Base-by-base conservation (phyloP, 2,329 filamentous ascomycete species). In the Colletotrichum viniferum region DNA sequence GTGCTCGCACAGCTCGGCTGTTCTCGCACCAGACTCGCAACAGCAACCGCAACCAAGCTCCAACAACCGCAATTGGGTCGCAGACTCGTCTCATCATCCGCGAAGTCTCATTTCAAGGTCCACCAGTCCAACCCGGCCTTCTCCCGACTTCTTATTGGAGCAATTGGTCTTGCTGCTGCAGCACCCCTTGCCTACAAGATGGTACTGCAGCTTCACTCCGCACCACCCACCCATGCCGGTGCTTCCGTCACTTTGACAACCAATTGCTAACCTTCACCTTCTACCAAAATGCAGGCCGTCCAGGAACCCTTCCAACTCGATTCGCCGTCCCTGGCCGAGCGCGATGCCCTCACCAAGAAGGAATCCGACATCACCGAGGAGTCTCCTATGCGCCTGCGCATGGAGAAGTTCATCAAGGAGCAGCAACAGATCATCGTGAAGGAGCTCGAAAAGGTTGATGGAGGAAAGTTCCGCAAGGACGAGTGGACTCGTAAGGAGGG, bases 371-470 rank as follows among this genome's bases (percentile, higher is more conserved):
- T 98, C 65, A 93, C 89, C 63, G 90, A 93, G 73, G 88, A 92
- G 80, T 98, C 96, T 16, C 96, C 97, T 3, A 98, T 99, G 96
- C 96, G 97, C 71, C 90, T 99, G 73, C 95, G 96, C 77, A 98
- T 99, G 97, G 97, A 99, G 86, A 92, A 95, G 81, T 94, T 98
- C 83, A 97, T 98, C 85, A 97, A 97, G 84, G 92, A 96, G 80
- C 95, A 98, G 81, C 97, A 99, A 82, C 91, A 95, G 80, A 91
- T 94, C 77, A 99, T 99, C 74, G 94, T 98, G 32, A 88, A 91
- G 71, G 95, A 94, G 73, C 90, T 99, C 26, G 94, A 97, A 83
- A 90, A 92, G 79, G 88, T 98, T 58, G 97, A 98, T 82, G 96
- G 95, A 73, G 92, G 91, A 78, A 90, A 92, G 78, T 99, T 99